Base-by-base conservation (phyloP, 179 eudicot genomes). In the Spinacia oleracea region DNA sequence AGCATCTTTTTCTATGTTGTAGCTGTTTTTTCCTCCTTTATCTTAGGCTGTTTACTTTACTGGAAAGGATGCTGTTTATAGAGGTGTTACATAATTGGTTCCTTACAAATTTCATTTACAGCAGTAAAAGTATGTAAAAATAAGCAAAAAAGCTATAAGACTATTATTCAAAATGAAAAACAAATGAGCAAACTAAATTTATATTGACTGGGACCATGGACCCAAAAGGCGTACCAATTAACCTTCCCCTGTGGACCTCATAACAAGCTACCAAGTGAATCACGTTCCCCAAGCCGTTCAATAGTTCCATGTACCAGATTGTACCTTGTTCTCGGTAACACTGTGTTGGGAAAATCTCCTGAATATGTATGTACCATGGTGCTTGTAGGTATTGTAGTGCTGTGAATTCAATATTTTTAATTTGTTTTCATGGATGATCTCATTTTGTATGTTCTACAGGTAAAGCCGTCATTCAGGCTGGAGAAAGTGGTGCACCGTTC, bases 391-490 rank as follows among this genome's bases (percentile, higher is more conserved):
- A 15, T 15, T 48, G 35, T 70, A 60, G 4, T 73, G 29, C 3
- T 25, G 6, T 29, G 31, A 29, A 60, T 67, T 32, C 45, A 12
- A 21, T n/a, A 18, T 60, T 46, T 5, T 46, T 5, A 16, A 73
- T n/a, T 20, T 72, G 66, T 48, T 55, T 53, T 20, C 42, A 31
- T 23, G 34, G 42, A 23, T 21, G 40, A 50, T 64, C 55, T 65
- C 21, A 68, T 43, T 29, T 23, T 80, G 51, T 73, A 18, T 73
- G 32, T 27, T 70, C 40, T 82, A 80, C 86, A 96, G 99, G 99
- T 58, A 89, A 85, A 81, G 97, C 94, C 73, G 99, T 96, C 78
- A 94, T 92, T 75, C 89, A 79, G 82, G 99, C 99, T 83, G 90
- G 92, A 45, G 96, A 90, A 86, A 88, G 84, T 87, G 99, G 99